Percentiles rank a stretch among this genome's conserved stretches.
These are phyloP conservation scores for Lasiodiplodia citricola DNA, from an alignment of 2,329 filamentous ascomycete species.

Conservation along the genomic window DNA sequence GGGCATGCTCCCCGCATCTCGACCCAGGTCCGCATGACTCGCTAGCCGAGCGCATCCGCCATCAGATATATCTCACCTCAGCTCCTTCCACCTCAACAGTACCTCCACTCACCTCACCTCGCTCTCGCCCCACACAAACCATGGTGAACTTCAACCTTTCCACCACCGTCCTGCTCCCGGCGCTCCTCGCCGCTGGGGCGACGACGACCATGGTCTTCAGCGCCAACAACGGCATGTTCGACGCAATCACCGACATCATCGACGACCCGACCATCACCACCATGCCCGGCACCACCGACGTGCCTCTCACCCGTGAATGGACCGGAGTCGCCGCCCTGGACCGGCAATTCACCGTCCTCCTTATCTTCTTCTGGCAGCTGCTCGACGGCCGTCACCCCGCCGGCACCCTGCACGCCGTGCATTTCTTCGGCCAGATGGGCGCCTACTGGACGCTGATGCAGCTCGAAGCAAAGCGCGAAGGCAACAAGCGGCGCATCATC, in stretches of 20 bases:
- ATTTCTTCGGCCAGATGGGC: conserved; percentile 23
- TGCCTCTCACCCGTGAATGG: conserved; percentile 3
- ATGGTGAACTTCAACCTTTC: conserved; percentile 22
- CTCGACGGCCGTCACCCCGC: conserved; percentile 2
- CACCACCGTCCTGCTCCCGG: conserved; percentile 18
- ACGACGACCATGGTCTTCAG: conserved; percentile 12
- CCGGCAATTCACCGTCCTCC: conserved; percentile 9
- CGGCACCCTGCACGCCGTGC: conserved; percentile 2
- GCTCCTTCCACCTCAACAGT: background rate
- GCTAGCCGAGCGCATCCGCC: conserved; percentile 1
- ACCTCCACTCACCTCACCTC: background rate
- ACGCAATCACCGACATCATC: conserved; percentile 52
- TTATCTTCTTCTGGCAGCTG: conserved; percentile 22
- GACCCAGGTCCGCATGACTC: background rate
- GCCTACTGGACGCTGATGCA: conserved; percentile 21
- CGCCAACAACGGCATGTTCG: conserved; percentile 55
- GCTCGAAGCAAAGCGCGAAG: conserved; percentile 6
- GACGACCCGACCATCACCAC: conserved; percentile 36
- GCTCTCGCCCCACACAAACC: background rate
- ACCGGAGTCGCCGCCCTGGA: conserved; percentile 14
- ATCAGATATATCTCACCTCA: conserved; percentile 8
- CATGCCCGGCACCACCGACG: conserved; percentile 6
- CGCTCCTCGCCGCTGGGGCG: background rate
- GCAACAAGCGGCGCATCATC: conserved; percentile 10
- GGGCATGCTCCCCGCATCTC: background rate